Percentiles rank a stretch among this genome's conserved stretches.
phyloP scores from a whole-genome alignment of 176 grass and related monocot genomes.

The Secale cereale region DNA sequence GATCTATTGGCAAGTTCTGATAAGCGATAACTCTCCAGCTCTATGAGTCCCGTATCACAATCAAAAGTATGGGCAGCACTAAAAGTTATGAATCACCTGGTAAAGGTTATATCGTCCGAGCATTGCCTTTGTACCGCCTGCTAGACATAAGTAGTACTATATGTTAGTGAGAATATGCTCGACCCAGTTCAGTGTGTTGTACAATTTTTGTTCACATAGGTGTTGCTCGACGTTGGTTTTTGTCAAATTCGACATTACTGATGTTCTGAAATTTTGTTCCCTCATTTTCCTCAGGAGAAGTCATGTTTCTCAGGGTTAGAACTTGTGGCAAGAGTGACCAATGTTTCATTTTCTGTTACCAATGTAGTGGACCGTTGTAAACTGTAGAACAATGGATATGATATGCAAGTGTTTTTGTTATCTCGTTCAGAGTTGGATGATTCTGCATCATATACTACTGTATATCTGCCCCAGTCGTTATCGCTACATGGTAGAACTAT shows the following conservation, averaged over 20 bases:
- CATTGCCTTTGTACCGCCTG: slow-evolving; percentile 1
- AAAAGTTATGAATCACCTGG: not conserved
- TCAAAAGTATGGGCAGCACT: not conserved
- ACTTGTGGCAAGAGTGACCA: not conserved
- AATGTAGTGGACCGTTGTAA: not conserved
- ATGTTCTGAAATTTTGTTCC: not conserved
- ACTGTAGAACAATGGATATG: not conserved
- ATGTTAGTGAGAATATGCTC: not conserved
- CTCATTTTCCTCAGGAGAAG: not conserved
- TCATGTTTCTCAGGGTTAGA: not conserved
- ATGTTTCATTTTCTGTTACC: not conserved
- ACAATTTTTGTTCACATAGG: slow-evolving; percentile 11
- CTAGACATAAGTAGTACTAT: not conserved
- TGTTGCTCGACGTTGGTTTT: not conserved
- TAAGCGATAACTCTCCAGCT: not conserved
- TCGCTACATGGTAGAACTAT: too few species aligned
- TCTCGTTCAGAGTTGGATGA: not conserved
- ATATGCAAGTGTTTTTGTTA: not conserved
- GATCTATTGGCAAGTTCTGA: not conserved
- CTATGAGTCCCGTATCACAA: not conserved
- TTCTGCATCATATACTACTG: not conserved
- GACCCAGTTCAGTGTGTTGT: not conserved
- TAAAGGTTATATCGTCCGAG: not conserved
- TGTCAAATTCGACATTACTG: not conserved
- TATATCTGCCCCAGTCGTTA: not conserved